These are phyloP conservation scores for Coniochaeta pulveracea DNA, from an alignment of 2,329 filamentous ascomycete species.

Conservation along the genomic window DNA sequence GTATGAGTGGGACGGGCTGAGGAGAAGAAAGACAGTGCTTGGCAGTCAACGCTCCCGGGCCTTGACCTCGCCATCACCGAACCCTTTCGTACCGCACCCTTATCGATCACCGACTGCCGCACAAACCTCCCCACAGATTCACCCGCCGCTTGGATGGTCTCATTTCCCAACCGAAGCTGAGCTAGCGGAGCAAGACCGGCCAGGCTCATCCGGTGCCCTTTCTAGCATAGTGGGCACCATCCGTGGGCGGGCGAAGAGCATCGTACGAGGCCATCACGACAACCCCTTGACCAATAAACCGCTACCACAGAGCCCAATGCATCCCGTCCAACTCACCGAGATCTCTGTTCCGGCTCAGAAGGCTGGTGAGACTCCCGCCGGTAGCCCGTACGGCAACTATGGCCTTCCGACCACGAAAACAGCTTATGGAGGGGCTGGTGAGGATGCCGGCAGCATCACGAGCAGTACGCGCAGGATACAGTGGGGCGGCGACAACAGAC, in stretches of 20 bases:
- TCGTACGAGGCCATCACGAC: constrained; percentile 28
- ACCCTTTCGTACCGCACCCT: constrained; percentile 23
- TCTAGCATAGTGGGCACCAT: constrained; percentile 48
- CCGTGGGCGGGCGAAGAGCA: constrained; percentile 30
- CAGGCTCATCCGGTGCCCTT: constrained; percentile 33
- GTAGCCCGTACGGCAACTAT: constrained; percentile 32
- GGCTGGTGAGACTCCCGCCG: constrained; percentile 23
- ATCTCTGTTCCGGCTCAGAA: constrained; percentile 41
- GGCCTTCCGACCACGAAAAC: constrained; percentile 34
- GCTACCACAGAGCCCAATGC: constrained; percentile 41
- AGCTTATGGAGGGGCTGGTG: constrained; percentile 28
- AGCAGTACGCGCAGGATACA: constrained; percentile 32
- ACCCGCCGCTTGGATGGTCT: constrained; percentile 82
- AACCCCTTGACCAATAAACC: constrained; percentile 11
- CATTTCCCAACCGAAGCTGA: constrained; percentile 62
- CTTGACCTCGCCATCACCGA: constrained; percentile 22
- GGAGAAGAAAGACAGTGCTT: constrained; percentile 48
- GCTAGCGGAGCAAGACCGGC: constrained; percentile 39
- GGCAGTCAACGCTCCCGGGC: constrained; percentile 25
- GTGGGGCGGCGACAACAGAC: constrained; percentile 25
- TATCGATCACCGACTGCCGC: constrained; percentile 13
- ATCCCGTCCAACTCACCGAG: constrained; percentile 51
- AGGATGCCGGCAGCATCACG: constrained; percentile 24
- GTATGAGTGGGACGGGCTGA: constrained; percentile 86
- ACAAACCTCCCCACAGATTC: constrained; percentile 19